Percentiles rank a stretch among this genome's conserved stretches.
Conservation (phyloP, 2,329 filamentous ascomycete species). For the Hypoxylon sp. region DNA sequence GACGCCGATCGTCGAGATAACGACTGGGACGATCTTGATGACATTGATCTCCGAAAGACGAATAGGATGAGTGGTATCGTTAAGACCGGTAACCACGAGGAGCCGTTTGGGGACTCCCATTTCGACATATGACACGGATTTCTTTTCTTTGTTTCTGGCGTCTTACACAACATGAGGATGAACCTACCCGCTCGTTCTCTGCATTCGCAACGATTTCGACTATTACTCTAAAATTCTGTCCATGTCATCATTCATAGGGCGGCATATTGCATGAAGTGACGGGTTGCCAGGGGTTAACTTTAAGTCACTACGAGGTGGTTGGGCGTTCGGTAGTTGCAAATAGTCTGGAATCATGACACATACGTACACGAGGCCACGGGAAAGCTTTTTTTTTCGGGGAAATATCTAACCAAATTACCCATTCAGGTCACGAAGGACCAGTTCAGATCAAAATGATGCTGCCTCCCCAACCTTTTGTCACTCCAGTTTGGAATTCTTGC, state of each 20-base stretch:
- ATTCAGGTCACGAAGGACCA: constrained; percentile 27
- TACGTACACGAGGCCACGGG: constrained; percentile 49
- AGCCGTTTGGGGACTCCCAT: constrained; percentile 71
- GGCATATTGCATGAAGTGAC: constrained; percentile 55
- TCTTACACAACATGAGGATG: constrained; percentile 30
- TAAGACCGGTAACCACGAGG: constrained; percentile 70
- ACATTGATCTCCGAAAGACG: constrained; percentile 65
- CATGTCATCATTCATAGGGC: constrained; percentile 58
- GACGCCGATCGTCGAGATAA: constrained; percentile 65
- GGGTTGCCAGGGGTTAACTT: constrained; percentile 45
- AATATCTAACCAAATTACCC: constrained; percentile 43
- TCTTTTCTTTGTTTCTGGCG: constrained; percentile 31
- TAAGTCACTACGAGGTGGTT: constrained; percentile 46
- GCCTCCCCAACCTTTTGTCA: constrained; percentile 34
- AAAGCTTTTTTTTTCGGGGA: constrained; percentile 33
- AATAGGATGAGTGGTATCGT: constrained; percentile 77
- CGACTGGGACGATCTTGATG: constrained; percentile 72
- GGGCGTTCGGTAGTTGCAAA: constrained; percentile 54
- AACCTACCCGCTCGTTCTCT: constrained; percentile 33
- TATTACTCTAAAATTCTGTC: constrained; percentile 50
- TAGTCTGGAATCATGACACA: constrained; percentile 52
- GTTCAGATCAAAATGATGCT: constrained; percentile 32
- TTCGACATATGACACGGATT: constrained; percentile 69
- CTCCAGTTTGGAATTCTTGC: constrained; percentile 37
- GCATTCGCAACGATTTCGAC: constrained; percentile 43